These are phyloP conservation scores for Acrocalymma vagum DNA, from an alignment of 2,329 filamentous ascomycete species.

Conservation along the genomic window DNA sequence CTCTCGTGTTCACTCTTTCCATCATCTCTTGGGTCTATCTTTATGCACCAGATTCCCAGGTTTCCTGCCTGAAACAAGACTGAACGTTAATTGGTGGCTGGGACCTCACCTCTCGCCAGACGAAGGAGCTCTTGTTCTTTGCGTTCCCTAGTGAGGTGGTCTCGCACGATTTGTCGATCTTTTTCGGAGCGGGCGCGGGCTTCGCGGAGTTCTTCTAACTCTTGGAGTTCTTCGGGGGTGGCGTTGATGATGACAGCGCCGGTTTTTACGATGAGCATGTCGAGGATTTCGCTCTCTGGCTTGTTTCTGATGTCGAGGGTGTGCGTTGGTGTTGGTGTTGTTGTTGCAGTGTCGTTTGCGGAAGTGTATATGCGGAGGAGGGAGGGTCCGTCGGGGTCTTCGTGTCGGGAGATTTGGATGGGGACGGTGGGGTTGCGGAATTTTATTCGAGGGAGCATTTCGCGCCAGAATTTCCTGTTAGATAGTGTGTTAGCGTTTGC, in stretches of 20 bases:
- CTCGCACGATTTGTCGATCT: slow-evolving; percentile 64
- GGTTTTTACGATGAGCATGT: slow-evolving; percentile 69
- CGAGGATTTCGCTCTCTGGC: slow-evolving; percentile 69
- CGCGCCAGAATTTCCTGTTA: slow-evolving; percentile 84
- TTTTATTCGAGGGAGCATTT: slow-evolving; percentile 85
- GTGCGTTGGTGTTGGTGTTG: slow-evolving; percentile 40
- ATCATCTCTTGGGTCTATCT: too few species aligned
- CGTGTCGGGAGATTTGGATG: slow-evolving; percentile 80
- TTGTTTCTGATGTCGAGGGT: slow-evolving; percentile 68
- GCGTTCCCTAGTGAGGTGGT: slow-evolving; percentile 65
- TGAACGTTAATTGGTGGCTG: slow-evolving; percentile 12
- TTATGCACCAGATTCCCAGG: too few species aligned
- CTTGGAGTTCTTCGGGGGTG: slow-evolving; percentile 66
- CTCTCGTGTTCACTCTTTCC: too few species aligned
- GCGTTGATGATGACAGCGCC: slow-evolving; percentile 66
- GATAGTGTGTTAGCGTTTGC: background rate
- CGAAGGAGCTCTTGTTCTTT: slow-evolving; percentile 68
- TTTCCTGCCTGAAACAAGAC: too few species aligned
- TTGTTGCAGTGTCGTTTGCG: slow-evolving; percentile 22
- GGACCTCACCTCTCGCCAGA: slow-evolving; percentile 58
- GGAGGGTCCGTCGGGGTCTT: slow-evolving; percentile 49
- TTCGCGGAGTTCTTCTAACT: slow-evolving; percentile 67
- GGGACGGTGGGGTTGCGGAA: slow-evolving; percentile 89
- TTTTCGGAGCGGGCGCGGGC: slow-evolving; percentile 59
- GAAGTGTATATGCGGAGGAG: slow-evolving; percentile 40